Conservation (phyloP, 2,329 filamentous ascomycete species). For the Trichoderma koningii region DNA sequence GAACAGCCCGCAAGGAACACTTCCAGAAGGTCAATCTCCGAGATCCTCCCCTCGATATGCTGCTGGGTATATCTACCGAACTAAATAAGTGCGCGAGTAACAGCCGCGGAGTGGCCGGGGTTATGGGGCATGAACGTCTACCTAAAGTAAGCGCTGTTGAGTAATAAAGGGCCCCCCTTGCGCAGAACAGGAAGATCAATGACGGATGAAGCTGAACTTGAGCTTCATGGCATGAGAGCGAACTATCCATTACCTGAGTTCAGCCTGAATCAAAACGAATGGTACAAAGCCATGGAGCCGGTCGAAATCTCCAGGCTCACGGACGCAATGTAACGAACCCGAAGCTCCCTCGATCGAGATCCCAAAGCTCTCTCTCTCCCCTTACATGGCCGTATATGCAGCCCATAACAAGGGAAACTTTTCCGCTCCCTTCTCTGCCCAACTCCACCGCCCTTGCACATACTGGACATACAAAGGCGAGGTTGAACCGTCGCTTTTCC, state of each 20-base stretch:
- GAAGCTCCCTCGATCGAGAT: too few species aligned
- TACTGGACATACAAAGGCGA: constrained; percentile 3
- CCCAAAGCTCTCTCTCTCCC: background rate
- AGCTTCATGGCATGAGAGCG: background rate
- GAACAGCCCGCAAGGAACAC: background rate
- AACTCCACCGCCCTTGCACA: constrained; percentile 8
- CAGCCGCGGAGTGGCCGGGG: constrained; percentile 1
- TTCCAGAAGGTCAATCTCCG: constrained; percentile 25
- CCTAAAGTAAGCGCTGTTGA: too few species aligned
- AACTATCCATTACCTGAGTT: too few species aligned
- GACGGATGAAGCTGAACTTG: background rate
- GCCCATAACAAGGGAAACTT: too few species aligned
- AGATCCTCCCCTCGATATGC: constrained; percentile 17
- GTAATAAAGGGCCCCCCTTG: background rate
- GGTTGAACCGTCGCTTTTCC: background rate
- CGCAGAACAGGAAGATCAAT: constrained; percentile 4
- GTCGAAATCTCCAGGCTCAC: too few species aligned
- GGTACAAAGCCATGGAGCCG: too few species aligned
- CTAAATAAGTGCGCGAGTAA: background rate
- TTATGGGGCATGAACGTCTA: background rate
- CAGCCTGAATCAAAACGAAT: too few species aligned
- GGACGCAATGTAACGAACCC: too few species aligned
- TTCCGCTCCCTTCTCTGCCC: background rate
- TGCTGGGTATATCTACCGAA: background rate
- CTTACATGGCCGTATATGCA: too few species aligned